phyloP scores from a whole-genome alignment of 495 filamentous ascomycete species.

The Trichodelitschia bisporula region DNA sequence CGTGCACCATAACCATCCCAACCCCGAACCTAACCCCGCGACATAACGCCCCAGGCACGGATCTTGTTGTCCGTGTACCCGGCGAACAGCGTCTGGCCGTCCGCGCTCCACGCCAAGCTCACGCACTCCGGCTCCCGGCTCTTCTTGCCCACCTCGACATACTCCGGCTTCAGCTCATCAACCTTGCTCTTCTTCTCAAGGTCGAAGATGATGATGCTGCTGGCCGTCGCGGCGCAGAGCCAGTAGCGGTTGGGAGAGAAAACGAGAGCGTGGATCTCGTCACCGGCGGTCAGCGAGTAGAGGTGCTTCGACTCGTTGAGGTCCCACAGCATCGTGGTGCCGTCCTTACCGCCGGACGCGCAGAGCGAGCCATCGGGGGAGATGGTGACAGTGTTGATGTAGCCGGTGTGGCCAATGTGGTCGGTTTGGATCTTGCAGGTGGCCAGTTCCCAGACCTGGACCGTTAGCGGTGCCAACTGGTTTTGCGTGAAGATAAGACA shows the following conservation, averaged over 20 bases:
- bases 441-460: conserved; percentile 94
- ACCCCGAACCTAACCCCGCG: conserved; percentile 4
- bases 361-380: conserved; percentile 98
- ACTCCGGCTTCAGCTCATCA: conserved; percentile 98
- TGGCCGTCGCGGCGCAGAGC: conserved; percentile 93
- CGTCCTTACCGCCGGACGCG: conserved; percentile 98
- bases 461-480: not conserved
- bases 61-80: conserved; percentile 99
- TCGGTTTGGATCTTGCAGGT: conserved; percentile 98
- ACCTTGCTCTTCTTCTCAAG: conserved; percentile 99
- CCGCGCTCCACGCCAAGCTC: conserved; percentile 85
- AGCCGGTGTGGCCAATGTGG: conserved; percentile 98
- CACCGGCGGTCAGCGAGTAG: conserved; percentile 96
- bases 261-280: conserved; percentile 99
- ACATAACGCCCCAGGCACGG: conserved; percentile 97
- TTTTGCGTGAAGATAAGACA: conserved; percentile 4
- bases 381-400: conserved; percentile 99
- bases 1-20: no score
- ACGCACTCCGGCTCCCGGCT: conserved; percentile 96
- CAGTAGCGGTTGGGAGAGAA: conserved; percentile 99
- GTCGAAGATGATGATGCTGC: conserved; percentile 99
- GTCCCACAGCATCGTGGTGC: conserved; percentile 99
- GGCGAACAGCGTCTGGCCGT: conserved; percentile 96
- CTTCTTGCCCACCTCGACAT: conserved; percentile 94
- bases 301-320: conserved; percentile 99